Evolutionary conservation across 139 green algal genomes (phyloP).

Genomic region (Astrephomene gubernaculifera): DNA sequence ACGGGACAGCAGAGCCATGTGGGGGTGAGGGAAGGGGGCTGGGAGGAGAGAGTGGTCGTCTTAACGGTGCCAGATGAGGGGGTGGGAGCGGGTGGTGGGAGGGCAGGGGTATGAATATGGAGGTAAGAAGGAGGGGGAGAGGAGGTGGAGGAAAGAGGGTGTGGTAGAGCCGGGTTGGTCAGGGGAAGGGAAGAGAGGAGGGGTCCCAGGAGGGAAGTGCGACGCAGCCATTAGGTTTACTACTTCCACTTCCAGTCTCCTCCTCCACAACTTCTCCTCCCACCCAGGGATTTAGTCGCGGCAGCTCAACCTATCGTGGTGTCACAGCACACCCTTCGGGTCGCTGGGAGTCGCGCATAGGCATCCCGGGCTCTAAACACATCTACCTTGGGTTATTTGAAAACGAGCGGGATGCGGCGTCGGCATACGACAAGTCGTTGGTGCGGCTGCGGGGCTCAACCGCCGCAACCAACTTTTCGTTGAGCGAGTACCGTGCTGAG

Average conservation of each 20-base stretch:
- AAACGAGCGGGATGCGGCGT: constrained; percentile 61
- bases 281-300: constrained; percentile 89
- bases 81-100: no score
- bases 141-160: no score
- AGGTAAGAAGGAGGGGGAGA: no score
- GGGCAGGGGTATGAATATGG: no score
- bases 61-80: no score
- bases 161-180: no score
- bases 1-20: no score
- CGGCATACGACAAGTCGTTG: constrained; percentile 79
- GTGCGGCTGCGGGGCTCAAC: constrained; percentile 69
- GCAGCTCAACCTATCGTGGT: constrained; percentile 83
- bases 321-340: constrained; percentile 88
- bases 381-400: constrained; percentile 88
- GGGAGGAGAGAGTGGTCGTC: no score
- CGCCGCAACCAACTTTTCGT: constrained; percentile 81
- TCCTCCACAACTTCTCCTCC: not conserved
- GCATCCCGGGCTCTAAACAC: constrained; percentile 83
- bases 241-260: not conserved
- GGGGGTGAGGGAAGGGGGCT: no score
- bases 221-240: not conserved
- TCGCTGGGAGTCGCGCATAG: constrained; percentile 91
- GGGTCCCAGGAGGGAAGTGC: no score
- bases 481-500: constrained; percentile 42
- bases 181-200: no score